Percentiles rank a stretch among this genome's conserved stretches.
Evolutionary conservation across 208 protist species (phyloP).

Genomic region (Trypanosoma platydactyli): DNA sequence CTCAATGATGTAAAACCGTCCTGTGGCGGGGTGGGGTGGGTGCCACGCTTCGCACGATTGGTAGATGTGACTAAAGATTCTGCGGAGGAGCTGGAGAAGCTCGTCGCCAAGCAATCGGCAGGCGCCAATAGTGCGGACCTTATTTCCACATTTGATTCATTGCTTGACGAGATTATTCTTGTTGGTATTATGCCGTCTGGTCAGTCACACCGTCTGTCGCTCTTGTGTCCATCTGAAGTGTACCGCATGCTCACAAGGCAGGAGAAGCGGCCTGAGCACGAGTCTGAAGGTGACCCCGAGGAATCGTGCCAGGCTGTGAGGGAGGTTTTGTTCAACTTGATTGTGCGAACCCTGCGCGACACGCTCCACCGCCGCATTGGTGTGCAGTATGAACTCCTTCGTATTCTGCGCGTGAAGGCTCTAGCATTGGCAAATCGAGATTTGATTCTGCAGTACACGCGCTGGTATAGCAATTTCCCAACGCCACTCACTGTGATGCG

Average conservation of each 20-base stretch:
- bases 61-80: slow-evolving; percentile 11
- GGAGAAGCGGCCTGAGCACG: background rate
- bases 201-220: slow-evolving; percentile 48
- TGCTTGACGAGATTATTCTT: slow-evolving; percentile 60
- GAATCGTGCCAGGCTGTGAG: slow-evolving; percentile 18
- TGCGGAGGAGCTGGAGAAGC: background rate
- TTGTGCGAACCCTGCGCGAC: slow-evolving; percentile 48
- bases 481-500: slow-evolving; percentile 57
- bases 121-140: background rate
- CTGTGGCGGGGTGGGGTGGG: background rate
- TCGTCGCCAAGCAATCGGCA: background rate
- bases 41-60: slow-evolving; percentile 26
- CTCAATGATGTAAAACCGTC: background rate
- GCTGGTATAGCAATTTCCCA: slow-evolving; percentile 59
- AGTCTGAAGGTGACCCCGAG: slow-evolving; percentile 14
- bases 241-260: slow-evolving; percentile 31
- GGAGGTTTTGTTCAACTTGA: slow-evolving; percentile 35
- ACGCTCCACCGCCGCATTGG: slow-evolving; percentile 60
- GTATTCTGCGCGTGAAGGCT: slow-evolving; percentile 44
- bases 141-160: slow-evolving; percentile 30
- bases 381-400: slow-evolving; percentile 77
- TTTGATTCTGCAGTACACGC: slow-evolving; percentile 44
- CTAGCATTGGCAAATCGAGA: slow-evolving; percentile 42
- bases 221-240: slow-evolving; percentile 48
- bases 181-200: slow-evolving; percentile 48